Conservation (phyloP, 192 early-diverging fungal genomes). For the Cetraspora pellucida region DNA sequence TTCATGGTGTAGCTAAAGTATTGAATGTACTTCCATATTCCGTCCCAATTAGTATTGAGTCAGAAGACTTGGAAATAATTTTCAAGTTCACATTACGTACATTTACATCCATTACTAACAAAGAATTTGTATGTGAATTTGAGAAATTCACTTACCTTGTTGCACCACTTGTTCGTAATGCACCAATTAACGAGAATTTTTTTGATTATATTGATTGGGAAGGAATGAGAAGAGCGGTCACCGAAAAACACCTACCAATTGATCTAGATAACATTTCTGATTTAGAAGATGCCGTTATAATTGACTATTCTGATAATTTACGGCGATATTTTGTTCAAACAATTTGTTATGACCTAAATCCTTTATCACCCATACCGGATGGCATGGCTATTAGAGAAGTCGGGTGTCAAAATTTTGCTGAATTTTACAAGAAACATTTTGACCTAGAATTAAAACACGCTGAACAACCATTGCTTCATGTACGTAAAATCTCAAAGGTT, state of each 20-base stretch:
- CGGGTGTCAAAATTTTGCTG: conserved; percentile 41
- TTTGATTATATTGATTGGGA: conserved; percentile 51
- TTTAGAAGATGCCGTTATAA: conserved; percentile 40
- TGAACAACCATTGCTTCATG: conserved; percentile 46
- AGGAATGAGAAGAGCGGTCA: conserved; percentile 39
- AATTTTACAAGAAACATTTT: conserved; percentile 47
- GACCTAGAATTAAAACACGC: conserved; percentile 1
- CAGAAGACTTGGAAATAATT: conserved; percentile 46
- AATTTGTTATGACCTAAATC: conserved; percentile 39
- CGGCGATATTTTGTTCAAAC: conserved; percentile 50
- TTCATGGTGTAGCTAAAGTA: conserved; percentile 33
- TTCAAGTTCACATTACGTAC: conserved; percentile 58
- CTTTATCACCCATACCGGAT: conserved; percentile 33
- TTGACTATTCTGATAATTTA: conserved; percentile 44
- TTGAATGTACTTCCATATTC: conserved; percentile 33
- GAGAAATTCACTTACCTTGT: conserved; percentile 58
- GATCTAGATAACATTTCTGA: conserved; percentile 29
- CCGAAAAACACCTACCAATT: conserved; percentile 10
- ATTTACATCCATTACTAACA: conserved; percentile 50
- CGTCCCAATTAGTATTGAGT: conserved; percentile 32
- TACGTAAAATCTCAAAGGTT: conserved; percentile 43
- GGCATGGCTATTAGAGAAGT: conserved; percentile 35
- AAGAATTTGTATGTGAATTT: conserved; percentile 51
- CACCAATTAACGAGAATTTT: conserved; percentile 40
- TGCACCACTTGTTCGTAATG: conserved; percentile 48